Percentiles rank a stretch among this genome's conserved stretches.
phyloP scores from a whole-genome alignment of 345 rosid species.

The Boechera stricta region DNA sequence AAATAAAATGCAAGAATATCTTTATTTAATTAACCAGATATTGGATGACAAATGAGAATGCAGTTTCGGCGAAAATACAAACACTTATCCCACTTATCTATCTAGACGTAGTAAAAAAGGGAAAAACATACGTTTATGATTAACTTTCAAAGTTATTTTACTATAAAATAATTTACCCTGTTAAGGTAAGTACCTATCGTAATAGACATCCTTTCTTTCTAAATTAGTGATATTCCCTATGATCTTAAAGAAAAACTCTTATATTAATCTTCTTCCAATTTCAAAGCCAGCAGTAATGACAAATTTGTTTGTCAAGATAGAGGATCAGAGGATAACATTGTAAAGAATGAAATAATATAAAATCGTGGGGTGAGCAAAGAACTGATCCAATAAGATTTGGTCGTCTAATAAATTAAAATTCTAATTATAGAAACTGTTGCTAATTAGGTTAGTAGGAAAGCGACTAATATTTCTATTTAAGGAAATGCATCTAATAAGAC shows the following conservation, averaged over 20 bases:
- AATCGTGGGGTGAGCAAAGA: constrained; percentile 35
- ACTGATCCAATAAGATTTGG: constrained; percentile 44
- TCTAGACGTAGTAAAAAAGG: constrained; percentile 29
- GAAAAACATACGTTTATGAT: constrained; percentile 31
- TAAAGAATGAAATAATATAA: constrained; percentile 3
- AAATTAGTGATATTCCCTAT: constrained; percentile 30
- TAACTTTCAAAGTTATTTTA: constrained; percentile 7
- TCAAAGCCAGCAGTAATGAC: constrained; percentile 36
- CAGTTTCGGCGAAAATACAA: constrained; percentile 9
- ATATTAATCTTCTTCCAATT: constrained; percentile 31
- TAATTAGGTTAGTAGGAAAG: constrained; percentile 43
- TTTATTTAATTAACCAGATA: constrained; percentile 12
- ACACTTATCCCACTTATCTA: constrained; percentile 28
- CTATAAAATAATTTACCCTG: constrained; percentile 26
- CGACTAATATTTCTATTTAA: constrained; percentile 45
- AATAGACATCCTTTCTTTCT: constrained; percentile 24
- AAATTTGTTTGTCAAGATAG: constrained; percentile 25
- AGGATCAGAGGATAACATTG: constrained; percentile 27
- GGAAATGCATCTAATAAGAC: constrained; percentile 44
- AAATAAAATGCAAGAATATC: neutral
- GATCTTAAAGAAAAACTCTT: constrained; percentile 16
- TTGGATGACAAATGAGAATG: constrained; percentile 10
- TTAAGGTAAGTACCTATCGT: constrained; percentile 39
- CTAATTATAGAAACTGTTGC: constrained; percentile 46
- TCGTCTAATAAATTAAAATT: constrained; percentile 44